Base-by-base conservation (phyloP, 306 rosid genomes). In the Geum urbanum region DNA sequence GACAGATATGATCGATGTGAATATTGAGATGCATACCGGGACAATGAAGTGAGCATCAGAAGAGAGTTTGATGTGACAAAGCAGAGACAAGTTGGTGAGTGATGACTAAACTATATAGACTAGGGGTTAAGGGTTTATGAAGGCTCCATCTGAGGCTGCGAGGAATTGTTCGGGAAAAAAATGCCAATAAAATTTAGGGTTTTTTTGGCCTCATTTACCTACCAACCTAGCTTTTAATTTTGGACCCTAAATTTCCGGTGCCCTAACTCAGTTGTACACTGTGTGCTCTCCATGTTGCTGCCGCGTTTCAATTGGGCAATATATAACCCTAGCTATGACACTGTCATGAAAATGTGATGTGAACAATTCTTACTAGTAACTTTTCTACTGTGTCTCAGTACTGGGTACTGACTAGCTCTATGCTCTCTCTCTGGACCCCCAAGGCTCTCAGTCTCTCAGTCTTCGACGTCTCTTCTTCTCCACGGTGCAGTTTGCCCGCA, bases 121-220 rank as follows among this genome's bases (percentile, higher is more conserved):
- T 54, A 55, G 46, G 51, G 39, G n/a, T n/a, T n/a, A n/a, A n/a
- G n/a, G n/a, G n/a, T n/a, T 44, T 18, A 63, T 37, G 59, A 67
- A 45, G 66, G 74, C 45, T 54, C 74, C 46, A 56, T 19, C 74
- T 70, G 64, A 11, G 72, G 56, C 39, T 16, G 67, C n/a, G 66
- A 43, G 14, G 24, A 39, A 13, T 43, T 45, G 39, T 45, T 52
- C 32, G 7, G 48, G 63, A 16, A 64, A 39, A 54, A 64, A 39
- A 54, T 7, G 55, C 50, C 61, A 78, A 73, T 46, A n/a, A 63
- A 45, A 27, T 27, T 46, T 63, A 22, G n/a, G 46, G 16, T 27
- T 27, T 27, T 19, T 59, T 75, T 75, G 79, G 73, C 74, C 55
- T 49, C 55, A 73, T 73, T 78, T 69, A 73, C 82, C 82, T 46